A percentile compares a stretch with the other conserved stretches of the same genome.
phyloP scores from a whole-genome alignment of 345 rosid species.

The Fremontodendron californicum region DNA sequence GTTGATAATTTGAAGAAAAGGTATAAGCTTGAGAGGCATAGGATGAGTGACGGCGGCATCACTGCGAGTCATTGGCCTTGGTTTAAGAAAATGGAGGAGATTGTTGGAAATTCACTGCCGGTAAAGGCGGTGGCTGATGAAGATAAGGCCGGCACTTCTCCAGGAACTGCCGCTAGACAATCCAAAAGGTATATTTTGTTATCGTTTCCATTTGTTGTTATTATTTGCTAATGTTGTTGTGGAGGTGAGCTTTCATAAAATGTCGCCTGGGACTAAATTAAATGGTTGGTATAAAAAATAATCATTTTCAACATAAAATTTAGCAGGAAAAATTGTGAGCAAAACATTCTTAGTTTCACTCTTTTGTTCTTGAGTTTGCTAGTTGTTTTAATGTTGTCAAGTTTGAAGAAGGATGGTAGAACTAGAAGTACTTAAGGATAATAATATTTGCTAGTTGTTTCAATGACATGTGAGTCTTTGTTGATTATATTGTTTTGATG shows the following conservation, averaged over 20 bases:
- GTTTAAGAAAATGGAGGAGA: constrained; percentile 80
- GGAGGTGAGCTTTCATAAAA: background rate
- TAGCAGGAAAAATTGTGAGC: background rate
- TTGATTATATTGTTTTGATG: background rate
- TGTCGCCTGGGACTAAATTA: background rate
- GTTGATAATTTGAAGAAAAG: constrained; percentile 85
- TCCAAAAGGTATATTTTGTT: constrained; percentile 5
- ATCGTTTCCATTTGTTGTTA: background rate
- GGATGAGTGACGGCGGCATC: constrained; percentile 53
- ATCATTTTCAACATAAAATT: background rate
- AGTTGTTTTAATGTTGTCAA: background rate
- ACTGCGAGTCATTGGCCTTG: constrained; percentile 81
- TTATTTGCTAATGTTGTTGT: background rate
- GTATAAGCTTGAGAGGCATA: constrained; percentile 78
- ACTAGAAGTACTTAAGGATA: background rate
- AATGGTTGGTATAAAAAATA: background rate
- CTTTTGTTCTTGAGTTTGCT: background rate
- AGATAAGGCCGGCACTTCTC: constrained; percentile 38
- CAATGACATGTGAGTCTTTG: background rate
- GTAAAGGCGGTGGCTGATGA: constrained; percentile 48
- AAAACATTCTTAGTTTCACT: background rate
- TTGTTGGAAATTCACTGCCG: constrained; percentile 58
- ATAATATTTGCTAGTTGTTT: background rate
- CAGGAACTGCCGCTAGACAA: constrained; percentile 24
- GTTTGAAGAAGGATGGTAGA: background rate